phyloP scores from a whole-genome alignment of 768 basidiomycete species.

The Boletus rex-veris region DNA sequence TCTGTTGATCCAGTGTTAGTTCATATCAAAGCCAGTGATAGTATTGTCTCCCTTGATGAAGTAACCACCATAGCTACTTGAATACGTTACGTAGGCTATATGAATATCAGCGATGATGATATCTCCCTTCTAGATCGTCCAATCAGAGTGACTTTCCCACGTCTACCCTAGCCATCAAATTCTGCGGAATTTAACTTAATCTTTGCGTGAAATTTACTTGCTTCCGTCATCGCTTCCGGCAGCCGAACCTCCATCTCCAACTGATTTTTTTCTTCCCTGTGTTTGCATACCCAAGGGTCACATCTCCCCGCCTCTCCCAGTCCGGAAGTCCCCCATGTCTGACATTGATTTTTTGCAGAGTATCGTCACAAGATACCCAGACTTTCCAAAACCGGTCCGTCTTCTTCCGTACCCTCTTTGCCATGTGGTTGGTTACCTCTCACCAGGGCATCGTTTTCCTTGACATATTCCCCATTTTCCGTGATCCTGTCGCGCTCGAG shows the following conservation, averaged over 20 bases:
- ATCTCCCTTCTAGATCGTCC: neutral
- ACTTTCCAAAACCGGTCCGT: constrained; percentile 89
- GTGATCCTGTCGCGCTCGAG: constrained; percentile 84
- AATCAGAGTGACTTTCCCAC: neutral
- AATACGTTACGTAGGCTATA: too few relatives aligned
- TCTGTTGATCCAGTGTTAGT: too few relatives aligned
- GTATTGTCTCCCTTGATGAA: too few relatives aligned
- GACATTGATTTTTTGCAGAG: constrained; percentile 71
- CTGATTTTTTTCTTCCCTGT: neutral
- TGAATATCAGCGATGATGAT: neutral
- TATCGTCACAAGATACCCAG: constrained; percentile 56
- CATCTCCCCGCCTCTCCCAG: neutral
- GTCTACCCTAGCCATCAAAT: neutral
- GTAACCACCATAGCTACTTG: too few relatives aligned
- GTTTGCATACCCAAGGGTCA: constrained; percentile 1
- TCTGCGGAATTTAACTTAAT: neutral
- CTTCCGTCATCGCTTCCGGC: constrained; percentile 9
- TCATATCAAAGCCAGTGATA: too few relatives aligned
- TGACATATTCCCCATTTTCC: constrained; percentile 92
- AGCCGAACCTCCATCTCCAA: neutral
- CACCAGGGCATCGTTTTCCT: constrained; percentile 83
- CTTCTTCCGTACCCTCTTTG: neutral
- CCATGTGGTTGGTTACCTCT: neutral
- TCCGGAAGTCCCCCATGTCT: constrained; percentile 46
- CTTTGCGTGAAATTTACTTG: neutral